Evolutionary conservation across 2,329 filamentous ascomycete genomes (phyloP), one percentile per base, ranked within the genome.

Genomic region (Chalara sp.): DNA sequence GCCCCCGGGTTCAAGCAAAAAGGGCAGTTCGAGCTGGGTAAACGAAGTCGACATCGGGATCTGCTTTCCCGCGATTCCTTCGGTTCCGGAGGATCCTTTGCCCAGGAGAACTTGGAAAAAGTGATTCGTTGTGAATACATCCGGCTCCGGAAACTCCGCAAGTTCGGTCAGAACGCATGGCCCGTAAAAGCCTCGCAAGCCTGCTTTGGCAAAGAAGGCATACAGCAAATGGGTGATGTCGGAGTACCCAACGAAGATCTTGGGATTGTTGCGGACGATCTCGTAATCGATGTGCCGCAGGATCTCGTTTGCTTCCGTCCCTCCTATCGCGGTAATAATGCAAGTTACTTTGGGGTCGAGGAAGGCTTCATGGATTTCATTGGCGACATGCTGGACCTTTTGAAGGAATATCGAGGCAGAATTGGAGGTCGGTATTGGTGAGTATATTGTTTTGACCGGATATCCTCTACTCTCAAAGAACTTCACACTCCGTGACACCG

Each of bases 171-270:
- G 42, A 8, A 56, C 53, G 13, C 50, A 54, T 1, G 65, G 63
- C 3, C 64, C 64, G 47, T 65, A 65, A 51, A 67, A 67, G 6
- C 56, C 63, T 10, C 55, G 56, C 10, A 66, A 43, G 42, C 55
- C 42, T 4, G 53, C 42, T 45, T 58, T 41, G 5, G 50, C 50
- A 32, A 46, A 57, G 29, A 66, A 48, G 1, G 63, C 63, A 47
- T 59, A 54, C 42, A 61, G 59, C 12, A 67, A 51, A 5, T 62
- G 47, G 2, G 63, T 67, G 47, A 63, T 65, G 46, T 67, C 64
- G 2, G 57, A 62, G 46, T 60, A 65, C 7, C 64, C 64, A 28
- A 57, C 47, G 55, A 67, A 66, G n/a, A 66, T 63, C 53, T 66
- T 67, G 1, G 65, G 64, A 42, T 66, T 54, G 0, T 43, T 13